phyloP scores from a whole-genome alignment of 306 rosid species.

The Ziziphus jujuba region DNA sequence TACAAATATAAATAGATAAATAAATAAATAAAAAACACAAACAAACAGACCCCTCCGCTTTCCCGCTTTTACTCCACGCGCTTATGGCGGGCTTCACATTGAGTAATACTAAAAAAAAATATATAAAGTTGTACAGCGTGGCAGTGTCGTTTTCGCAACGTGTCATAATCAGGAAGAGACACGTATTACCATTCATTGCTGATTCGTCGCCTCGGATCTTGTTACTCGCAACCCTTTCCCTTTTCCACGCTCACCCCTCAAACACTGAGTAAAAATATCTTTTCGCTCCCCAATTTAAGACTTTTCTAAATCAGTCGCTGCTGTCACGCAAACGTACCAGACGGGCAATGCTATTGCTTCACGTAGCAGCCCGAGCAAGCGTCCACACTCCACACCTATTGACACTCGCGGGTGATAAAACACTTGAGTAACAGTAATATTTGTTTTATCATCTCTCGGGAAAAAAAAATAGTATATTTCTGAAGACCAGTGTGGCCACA shows the following conservation, averaged over 20 bases:
- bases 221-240: slow-evolving; percentile 33
- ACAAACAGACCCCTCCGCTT: not conserved
- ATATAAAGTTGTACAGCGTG: slow-evolving; percentile 38
- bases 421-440: no score
- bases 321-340: not conserved
- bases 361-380: not conserved
- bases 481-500: slow-evolving; percentile 48
- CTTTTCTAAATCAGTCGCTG: not conserved
- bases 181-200: slow-evolving; percentile 30
- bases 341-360: slow-evolving; percentile 20
- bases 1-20: not conserved
- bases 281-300: not conserved
- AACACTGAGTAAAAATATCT: slow-evolving; percentile 29
- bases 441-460: slow-evolving; percentile 16
- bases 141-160: slow-evolving; percentile 38
- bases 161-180: slow-evolving; percentile 28
- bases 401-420: slow-evolving; percentile 12
- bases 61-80: slow-evolving; percentile 46
- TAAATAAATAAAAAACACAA: not conserved
- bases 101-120: slow-evolving; percentile 10
- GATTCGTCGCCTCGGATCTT: slow-evolving; percentile 46
- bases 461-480: not conserved
- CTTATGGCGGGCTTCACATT: slow-evolving; percentile 25
- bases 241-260: slow-evolving; percentile 24
- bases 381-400: not conserved